Base-by-base conservation (phyloP, 208 protist species). In the Vickermania spadyakhi region DNA sequence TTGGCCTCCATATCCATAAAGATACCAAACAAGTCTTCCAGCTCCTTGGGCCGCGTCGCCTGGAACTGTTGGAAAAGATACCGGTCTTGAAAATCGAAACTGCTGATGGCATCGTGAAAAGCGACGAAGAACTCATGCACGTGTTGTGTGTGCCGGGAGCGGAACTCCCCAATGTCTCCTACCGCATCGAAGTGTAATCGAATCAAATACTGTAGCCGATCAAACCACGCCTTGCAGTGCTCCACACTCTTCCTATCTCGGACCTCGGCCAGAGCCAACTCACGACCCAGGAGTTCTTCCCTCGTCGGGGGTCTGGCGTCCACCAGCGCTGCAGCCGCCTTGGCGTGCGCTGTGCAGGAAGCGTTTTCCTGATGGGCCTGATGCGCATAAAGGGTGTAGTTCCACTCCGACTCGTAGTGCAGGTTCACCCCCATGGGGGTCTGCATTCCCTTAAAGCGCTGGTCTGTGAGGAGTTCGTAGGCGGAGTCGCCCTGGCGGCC, bases 1-100 rank as follows among this genome's bases (percentile, higher is more conserved):
- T 95, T 95, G 31, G 66, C 70, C 77, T 95, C 85, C 85, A 95
- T 95, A 70, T 95, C 89, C n/a, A 95, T 67, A 31, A 95, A 93
- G 67, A 93, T 73, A 49, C 68, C 89, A 58, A 93, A 95, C 31
- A 95, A 52, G 64, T 95, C 89, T 27, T 75, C 56, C 26, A 95
- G 71, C 41, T 76, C 63, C 56, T 49, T 42, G n/a, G 89, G 89
- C 0, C 83, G 75, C 5, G 61, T 73, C 56, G 74, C 71, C 18
- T 68, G 56, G 31, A 95, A 78, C 56, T 88, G 75, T 28, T 87
- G 75, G 25, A 69, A 45, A 26, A 95, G 71, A 60, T 93, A 90
- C 1, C 52, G 29, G 62, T 95, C 89, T 45, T 85, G 78, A 64
- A 90, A 94, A 64, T 94, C 81, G 49, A 90, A 85, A 67, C 74